A percentile compares a stretch with the other conserved stretches of the same genome.
Evolutionary conservation across 345 rosid species (phyloP).

Genomic region (Gossypium herbaceum): DNA sequence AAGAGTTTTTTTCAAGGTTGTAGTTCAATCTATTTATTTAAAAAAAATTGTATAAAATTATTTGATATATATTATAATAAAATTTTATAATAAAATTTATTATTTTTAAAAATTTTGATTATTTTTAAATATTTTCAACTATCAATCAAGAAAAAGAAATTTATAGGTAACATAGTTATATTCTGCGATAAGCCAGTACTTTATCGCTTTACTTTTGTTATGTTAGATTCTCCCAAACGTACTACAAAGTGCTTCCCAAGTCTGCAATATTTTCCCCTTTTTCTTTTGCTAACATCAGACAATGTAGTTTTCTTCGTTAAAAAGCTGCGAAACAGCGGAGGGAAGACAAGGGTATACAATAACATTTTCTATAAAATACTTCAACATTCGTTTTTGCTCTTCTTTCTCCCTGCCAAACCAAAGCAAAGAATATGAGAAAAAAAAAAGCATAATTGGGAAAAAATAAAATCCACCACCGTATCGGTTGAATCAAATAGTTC

Average conservation of each 20-base stretch:
- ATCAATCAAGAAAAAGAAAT: no score
- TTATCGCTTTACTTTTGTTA: not conserved
- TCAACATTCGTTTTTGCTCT: not conserved
- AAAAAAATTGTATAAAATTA: no score
- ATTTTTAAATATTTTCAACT: no score
- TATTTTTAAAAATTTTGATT: no score
- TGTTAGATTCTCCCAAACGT: not conserved
- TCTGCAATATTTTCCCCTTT: not conserved
- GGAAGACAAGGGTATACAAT: not conserved
- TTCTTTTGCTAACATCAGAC: not conserved
- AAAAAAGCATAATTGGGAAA: not conserved
- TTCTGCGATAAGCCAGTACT: not conserved
- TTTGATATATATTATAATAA: no score
- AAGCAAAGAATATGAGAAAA: not conserved
- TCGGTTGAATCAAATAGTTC: not conserved
- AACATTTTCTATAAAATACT: not conserved
- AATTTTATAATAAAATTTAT: no score
- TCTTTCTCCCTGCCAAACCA: not conserved
- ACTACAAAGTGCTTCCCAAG: not conserved
- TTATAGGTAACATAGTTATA: no score
- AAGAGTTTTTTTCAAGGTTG: no score
- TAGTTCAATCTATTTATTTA: no score
- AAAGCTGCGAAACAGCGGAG: not conserved
- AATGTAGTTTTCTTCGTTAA: not conserved
- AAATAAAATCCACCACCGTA: not conserved